Conservation (phyloP, 345 rosid species). For the Conringia planisiliqua region DNA sequence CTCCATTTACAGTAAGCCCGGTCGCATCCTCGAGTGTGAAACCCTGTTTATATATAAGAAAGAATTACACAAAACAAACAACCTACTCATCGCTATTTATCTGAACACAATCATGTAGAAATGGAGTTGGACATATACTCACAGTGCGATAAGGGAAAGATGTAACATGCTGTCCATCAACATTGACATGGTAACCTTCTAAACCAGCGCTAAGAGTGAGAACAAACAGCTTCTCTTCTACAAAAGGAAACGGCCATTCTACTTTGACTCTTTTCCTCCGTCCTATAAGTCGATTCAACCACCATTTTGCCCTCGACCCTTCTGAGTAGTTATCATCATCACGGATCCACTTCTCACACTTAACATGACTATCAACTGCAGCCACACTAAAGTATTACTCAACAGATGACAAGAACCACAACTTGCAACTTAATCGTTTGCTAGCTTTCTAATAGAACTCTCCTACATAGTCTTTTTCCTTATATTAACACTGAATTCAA, state of each 20-base stretch:
- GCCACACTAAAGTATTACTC: constrained; percentile 21
- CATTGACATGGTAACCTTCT: constrained; percentile 86
- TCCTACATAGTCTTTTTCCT: neutral
- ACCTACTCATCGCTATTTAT: neutral
- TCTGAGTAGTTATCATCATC: constrained; percentile 66
- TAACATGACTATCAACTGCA: constrained; percentile 83
- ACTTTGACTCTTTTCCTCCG: constrained; percentile 60
- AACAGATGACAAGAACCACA: neutral
- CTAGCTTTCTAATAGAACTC: neutral
- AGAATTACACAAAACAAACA: neutral
- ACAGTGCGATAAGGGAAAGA: constrained; percentile 94
- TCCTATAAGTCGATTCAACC: constrained; percentile 77
- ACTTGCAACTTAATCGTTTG: neutral
- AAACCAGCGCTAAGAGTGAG: constrained; percentile 86
- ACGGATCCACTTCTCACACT: constrained; percentile 95
- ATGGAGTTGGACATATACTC: constrained; percentile 37
- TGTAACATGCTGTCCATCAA: constrained; percentile 85
- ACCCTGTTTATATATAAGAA: constrained; percentile 45
- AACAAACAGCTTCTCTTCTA: constrained; percentile 73
- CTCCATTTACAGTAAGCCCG: constrained; percentile 73
- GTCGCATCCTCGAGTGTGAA: constrained; percentile 97
- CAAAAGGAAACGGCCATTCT: constrained; percentile 94
- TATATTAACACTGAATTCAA: neutral
- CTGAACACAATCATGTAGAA: neutral
- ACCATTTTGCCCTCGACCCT: constrained; percentile 78